Evolutionary conservation across 345 rosid genomes (phyloP), one percentile per base, ranked within the genome.

Genomic region (Citrus glauca): DNA sequence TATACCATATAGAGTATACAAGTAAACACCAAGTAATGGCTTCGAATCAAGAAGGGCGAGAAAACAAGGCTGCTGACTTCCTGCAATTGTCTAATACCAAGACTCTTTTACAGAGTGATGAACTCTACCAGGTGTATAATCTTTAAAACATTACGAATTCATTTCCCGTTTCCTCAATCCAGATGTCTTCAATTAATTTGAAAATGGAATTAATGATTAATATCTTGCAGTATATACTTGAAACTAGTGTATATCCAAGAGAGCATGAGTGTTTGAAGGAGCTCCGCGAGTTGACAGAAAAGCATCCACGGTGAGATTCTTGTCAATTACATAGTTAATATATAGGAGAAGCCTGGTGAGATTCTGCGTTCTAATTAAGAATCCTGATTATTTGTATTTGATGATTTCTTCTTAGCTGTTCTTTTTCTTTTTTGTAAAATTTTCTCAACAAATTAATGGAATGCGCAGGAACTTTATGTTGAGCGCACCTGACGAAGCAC

Each of bases 201-300:
- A 40, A 40, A 48, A 48, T 48, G 55, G 55, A 48, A 48, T 62
- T 27, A 13, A 27, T 28, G 0, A 0, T 27, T 28, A 22, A 13
- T 33, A 5, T 17, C 25, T 76, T 32, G 64, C 83, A 93, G 97
- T 95, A 95, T 76, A 93, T 95, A 55, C 76, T 95, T 22, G 97
- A 95, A 84, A 95, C 98, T 1, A 92, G 97, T 73, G 99, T 95
- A 35, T 95, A 92, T 81, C 99, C 99, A 56, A 91, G 91, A 59
- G 99, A 95, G 87, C 93, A 96, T 30, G 95, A 91, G 80, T 16
- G 93, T 71, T 90, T 95, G 99, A 95, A 93, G 88, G 96, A 95
- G 84, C 94, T 93, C 42, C 87, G 99, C n/a, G 97, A 95, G 73
- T 65, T 91, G 38, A 95, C 99, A 9, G 94, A 96, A 4, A 92